A percentile compares a stretch with the other conserved stretches of the same genome.
These are phyloP conservation scores for Pseudogymnoascus sp. DNA, from an alignment of 2,329 filamentous ascomycete species.

Conservation along the genomic window DNA sequence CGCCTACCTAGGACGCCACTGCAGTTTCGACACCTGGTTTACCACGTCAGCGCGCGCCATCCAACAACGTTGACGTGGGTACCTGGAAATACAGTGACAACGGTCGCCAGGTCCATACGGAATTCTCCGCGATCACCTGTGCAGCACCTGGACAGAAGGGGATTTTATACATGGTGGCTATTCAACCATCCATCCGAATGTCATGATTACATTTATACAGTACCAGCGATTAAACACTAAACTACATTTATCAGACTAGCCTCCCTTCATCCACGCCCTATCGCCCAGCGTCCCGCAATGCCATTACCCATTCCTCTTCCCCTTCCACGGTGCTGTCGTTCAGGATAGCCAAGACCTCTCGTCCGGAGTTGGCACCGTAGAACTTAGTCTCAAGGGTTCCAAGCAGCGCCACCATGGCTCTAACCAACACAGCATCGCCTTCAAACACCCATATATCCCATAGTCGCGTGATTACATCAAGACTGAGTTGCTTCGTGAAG, in stretches of 20 bases:
- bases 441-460: conserved; percentile 84
- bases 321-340: not conserved
- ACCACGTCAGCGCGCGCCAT: not conserved
- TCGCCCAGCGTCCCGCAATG: conserved; percentile 7
- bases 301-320: not conserved
- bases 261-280: not conserved
- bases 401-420: conserved; percentile 62
- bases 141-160: not conserved
- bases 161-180: not conserved
- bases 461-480: conserved; percentile 63
- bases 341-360: conserved; percentile 5
- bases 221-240: conserved; percentile 8
- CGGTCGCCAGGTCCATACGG: not conserved
- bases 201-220: conserved; percentile 7
- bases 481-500: conserved; percentile 53
- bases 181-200: not conserved
- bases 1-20: not conserved
- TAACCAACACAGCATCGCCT: conserved; percentile 62
- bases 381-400: conserved; percentile 41
- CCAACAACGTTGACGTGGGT: not conserved
- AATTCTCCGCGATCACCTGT: not conserved
- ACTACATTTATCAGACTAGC: conserved; percentile 1
- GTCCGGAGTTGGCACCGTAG: conserved; percentile 30
- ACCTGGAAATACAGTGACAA: not conserved
- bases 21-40: not conserved